A percentile compares a stretch with the other conserved stretches of the same genome.
phyloP scores from a whole-genome alignment of 2,329 filamentous ascomycete species.

The Tolypocladium tropicale region DNA sequence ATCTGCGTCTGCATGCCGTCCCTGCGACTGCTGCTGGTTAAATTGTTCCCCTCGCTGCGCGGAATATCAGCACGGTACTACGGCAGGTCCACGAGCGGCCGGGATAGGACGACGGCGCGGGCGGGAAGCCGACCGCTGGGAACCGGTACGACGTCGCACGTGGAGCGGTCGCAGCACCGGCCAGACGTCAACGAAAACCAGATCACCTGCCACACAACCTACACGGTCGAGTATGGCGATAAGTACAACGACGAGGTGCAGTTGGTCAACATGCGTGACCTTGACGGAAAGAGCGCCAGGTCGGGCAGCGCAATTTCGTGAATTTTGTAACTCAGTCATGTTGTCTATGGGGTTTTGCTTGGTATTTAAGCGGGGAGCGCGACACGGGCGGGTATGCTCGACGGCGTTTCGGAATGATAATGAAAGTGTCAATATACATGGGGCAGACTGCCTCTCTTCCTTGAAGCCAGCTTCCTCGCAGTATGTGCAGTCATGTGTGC shows the following conservation, averaged over 20 bases:
- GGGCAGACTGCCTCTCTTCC: background rate
- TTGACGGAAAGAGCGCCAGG: slow-evolving; percentile 4
- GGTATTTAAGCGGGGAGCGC: background rate
- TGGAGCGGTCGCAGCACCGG: slow-evolving; percentile 9
- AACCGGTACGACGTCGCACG: slow-evolving; percentile 12
- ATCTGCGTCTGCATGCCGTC: slow-evolving; percentile 29
- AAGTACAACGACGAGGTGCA: slow-evolving; percentile 18
- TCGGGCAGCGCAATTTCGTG: background rate
- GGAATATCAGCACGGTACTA: slow-evolving; percentile 21
- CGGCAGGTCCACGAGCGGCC: slow-evolving; percentile 12
- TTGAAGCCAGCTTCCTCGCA: background rate
- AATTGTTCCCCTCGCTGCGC: slow-evolving; percentile 25
- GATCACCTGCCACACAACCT: slow-evolving; percentile 23
- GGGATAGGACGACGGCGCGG: slow-evolving; percentile 4
- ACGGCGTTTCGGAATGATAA: background rate
- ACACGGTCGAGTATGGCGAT: slow-evolving; percentile 21
- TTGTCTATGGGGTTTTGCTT: background rate
- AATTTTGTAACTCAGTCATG: no score
- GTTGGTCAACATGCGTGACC: slow-evolving; percentile 18
- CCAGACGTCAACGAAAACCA: slow-evolving; percentile 12
- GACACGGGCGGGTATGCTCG: background rate
- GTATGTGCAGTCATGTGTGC: no score
- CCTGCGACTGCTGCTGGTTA: slow-evolving; percentile 21
- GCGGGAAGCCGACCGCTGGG: slow-evolving; percentile 7
- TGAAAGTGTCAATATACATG: background rate